A percentile compares a stretch with the other conserved stretches of the same genome.
phyloP scores from a whole-genome alignment of 768 basidiomycete species.

The Phanerodontia chrysosporium region DNA sequence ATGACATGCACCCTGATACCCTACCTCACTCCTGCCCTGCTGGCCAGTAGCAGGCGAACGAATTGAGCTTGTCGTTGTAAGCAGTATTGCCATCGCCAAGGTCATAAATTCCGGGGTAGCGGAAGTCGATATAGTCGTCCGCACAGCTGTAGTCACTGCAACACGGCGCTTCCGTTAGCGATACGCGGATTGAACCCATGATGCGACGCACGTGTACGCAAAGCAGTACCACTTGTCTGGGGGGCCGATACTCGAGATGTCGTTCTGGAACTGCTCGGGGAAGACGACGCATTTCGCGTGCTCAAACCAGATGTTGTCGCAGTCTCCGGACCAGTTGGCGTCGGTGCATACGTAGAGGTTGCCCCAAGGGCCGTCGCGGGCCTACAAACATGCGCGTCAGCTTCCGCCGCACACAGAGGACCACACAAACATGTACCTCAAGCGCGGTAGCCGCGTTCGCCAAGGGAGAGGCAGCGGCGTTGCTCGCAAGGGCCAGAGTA shows the following conservation, averaged over 20 bases:
- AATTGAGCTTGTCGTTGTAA: too few species aligned
- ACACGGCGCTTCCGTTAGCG: too few species aligned
- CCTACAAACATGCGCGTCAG: background rate
- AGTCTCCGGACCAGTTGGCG: background rate
- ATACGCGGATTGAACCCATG: too few species aligned
- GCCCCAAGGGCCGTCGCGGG: background rate
- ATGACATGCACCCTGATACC: too few species aligned
- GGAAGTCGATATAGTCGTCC: too few species aligned
- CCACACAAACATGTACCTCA: background rate
- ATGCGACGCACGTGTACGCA: too few species aligned
- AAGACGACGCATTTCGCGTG: background rate
- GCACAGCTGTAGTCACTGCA: too few species aligned
- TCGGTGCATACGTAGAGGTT: background rate
- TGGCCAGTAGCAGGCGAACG: too few species aligned
- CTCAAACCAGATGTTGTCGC: background rate
- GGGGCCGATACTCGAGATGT: background rate
- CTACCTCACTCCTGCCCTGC: too few species aligned
- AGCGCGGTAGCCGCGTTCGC: background rate
- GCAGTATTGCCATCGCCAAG: too few species aligned
- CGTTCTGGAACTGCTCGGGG: background rate
- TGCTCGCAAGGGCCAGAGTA: background rate
- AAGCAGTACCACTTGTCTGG: too few species aligned
- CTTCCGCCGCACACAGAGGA: background rate
- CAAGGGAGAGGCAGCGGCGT: background rate
- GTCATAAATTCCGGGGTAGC: too few species aligned